Evolutionary conservation across 2,329 filamentous ascomycete species (phyloP).

Genomic region (Venturiaceae sp.): DNA sequence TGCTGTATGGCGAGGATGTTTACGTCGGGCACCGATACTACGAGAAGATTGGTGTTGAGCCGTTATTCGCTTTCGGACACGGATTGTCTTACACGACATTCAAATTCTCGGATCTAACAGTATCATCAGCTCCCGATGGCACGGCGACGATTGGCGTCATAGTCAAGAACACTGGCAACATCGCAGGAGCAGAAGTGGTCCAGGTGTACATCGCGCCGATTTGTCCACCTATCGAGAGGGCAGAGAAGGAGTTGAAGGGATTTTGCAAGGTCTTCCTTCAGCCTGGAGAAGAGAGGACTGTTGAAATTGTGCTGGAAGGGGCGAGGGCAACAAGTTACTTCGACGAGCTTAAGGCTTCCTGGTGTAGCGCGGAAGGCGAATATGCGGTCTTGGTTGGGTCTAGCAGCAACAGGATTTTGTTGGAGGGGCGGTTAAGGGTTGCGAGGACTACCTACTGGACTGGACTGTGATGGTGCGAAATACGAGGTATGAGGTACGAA

Average conservation of each 20-base stretch:
- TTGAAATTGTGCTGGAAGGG: neutral
- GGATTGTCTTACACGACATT: slow-evolving; percentile 49
- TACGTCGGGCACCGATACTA: slow-evolving; percentile 57
- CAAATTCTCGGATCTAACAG: slow-evolving; percentile 43
- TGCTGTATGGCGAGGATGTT: slow-evolving; percentile 40
- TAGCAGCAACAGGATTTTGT: neutral
- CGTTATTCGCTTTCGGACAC: slow-evolving; percentile 56
- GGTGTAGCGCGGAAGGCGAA: neutral
- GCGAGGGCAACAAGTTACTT: neutral
- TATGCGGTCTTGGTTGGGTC: neutral
- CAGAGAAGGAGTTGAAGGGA: slow-evolving; percentile 55
- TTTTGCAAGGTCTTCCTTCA: slow-evolving; percentile 56
- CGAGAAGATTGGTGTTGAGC: slow-evolving; percentile 35
- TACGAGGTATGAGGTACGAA: too few species aligned
- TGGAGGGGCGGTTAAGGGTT: neutral
- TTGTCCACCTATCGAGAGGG: slow-evolving; percentile 49
- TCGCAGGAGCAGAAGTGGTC: slow-evolving; percentile 57
- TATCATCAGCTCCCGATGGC: slow-evolving; percentile 28
- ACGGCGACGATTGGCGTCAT: slow-evolving; percentile 43
- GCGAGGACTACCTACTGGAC: neutral
- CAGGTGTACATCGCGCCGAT: slow-evolving; percentile 47
- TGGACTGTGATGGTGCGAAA: neutral
- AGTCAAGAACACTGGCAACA: slow-evolving; percentile 46
- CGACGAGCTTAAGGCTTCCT: neutral
- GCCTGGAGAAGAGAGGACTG: slow-evolving; percentile 37